Percentiles rank a stretch among this genome's conserved stretches.
These are phyloP conservation scores for Hydnum rufescens DNA, from an alignment of 768 basidiomycete species.

Conservation along the genomic window DNA sequence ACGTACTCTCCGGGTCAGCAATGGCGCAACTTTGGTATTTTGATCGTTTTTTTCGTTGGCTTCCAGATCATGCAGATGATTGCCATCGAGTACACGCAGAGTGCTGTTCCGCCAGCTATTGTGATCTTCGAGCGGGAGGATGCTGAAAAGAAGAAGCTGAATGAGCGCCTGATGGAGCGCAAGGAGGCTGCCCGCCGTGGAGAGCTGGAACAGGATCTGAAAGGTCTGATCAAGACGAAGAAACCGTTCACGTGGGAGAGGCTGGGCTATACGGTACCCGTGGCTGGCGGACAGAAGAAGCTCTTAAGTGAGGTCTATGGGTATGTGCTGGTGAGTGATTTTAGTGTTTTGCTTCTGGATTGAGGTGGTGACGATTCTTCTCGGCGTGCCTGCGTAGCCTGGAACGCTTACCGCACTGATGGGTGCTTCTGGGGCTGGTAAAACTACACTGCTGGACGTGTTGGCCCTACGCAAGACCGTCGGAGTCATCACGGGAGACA, in stretches of 20 bases:
- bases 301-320: slow-evolving; percentile 21
- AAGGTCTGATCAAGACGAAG: slow-evolving; percentile 16
- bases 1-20: slow-evolving; percentile 13
- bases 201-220: slow-evolving; percentile 25
- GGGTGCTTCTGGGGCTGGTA: slow-evolving; percentile 27
- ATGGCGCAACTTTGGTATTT: slow-evolving; percentile 38
- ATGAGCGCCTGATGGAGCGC: slow-evolving; percentile 23
- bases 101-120: slow-evolving; percentile 25
- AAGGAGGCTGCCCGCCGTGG: slow-evolving; percentile 26
- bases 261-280: slow-evolving; percentile 25
- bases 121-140: slow-evolving; percentile 24
- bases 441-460: slow-evolving; percentile 19
- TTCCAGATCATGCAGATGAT: slow-evolving; percentile 54
- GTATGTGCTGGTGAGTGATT: slow-evolving; percentile 12
- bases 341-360: too few relatives aligned
- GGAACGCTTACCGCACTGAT: slow-evolving; percentile 24
- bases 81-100: slow-evolving; percentile 41
- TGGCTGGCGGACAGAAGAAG: slow-evolving; percentile 11
- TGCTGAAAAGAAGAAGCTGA: slow-evolving; percentile 22
- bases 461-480: slow-evolving; percentile 17
- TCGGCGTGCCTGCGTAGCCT: slow-evolving; percentile 14
- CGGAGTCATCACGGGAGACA: slow-evolving; percentile 26
- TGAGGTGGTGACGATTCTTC: not conserved
- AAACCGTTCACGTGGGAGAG: slow-evolving; percentile 30
- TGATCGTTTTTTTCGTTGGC: slow-evolving; percentile 46